Evolutionary conservation across 2,329 filamentous ascomycete species (phyloP), one percentile per base, ranked within the genome.

Genomic region (Penicillium sp.): DNA sequence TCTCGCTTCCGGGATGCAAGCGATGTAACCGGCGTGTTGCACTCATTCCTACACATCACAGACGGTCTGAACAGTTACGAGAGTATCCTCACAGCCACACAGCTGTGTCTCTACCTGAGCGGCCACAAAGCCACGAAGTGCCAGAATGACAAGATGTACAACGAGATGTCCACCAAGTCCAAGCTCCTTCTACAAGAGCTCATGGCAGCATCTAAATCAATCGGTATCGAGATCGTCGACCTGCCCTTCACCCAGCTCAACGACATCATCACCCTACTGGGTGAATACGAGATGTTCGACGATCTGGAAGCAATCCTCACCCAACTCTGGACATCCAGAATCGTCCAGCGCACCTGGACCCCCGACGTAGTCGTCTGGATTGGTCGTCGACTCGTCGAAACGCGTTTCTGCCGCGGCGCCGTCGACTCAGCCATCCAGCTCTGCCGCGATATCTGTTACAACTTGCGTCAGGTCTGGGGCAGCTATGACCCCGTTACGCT

Each of bases 371-470:
- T 82, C 17, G 74, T 82, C 50, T 75, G 75, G 60, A 78, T 82
- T 23, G 80, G 80, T n/a, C 77, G 77, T 34, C 74, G 76, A 10
- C 77, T 82, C 42, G 78, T 82, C 43, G 76, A 78, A 61, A 78
- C 78, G 1, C 78, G 78, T 42, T 82, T 80, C 68, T 75, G 78
- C 34, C 74, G 77, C 26, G 75, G 75, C 33, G 68, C 76, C 39
- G 72, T 75, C 37, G 67, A 75, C 54, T 68, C 70, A 2, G 72
- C 77, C 9, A 71, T 77, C 34, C 70, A 72, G 44, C 75, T 83
- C 2, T 78, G 75, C 64, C 80, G 80, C 60, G 78, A 80, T 61
- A 81, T 83, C 50, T 77, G 77, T 32, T 83, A 83, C 71, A 83
- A 83, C 61, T 71, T 82, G 55, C 77, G 78, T 9, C 78, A 80